Base-by-base conservation (phyloP, 257 asterid species). In the Vinca minor region DNA sequence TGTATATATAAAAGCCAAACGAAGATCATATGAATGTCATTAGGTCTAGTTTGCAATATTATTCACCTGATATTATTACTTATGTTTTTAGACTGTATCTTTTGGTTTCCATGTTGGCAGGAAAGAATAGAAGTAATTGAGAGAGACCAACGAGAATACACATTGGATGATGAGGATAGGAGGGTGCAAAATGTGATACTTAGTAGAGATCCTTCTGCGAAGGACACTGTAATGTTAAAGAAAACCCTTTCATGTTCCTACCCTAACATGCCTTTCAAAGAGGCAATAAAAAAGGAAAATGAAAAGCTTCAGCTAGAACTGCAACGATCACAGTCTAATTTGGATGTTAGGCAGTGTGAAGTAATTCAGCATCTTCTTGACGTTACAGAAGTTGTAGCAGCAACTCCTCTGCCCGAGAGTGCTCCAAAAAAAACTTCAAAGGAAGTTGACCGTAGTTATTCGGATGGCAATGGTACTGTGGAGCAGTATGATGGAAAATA, bases 351-450 rank as follows among this genome's bases (percentile, higher is more conserved):
- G 63, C 95, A 89, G 69, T 89, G 97, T 73, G 94, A 89, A 85
- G 83, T 89, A 58, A 89, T 89, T 70, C 97, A 89, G 76, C 92
- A 85, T 78, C 87, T 89, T 72, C 86, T 89, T 62, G 97, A 87
- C 56, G 94, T 89, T 72, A 79, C 97, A 13, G 94, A 89, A 82
- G 85, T 81, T 62, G 88, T 89, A 59, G 89, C 92, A 59, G 82
- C 84, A 66, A 81, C 68, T 65, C 59, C 94, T 67, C 67, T 60
- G 64, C 79, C 84, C 2, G 87, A 76, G 38, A 73, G 61, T 75
- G 72, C 78, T 29, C 66, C 70, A 3, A 58, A 57, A 59, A 86
- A 69, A 69, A 79, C 81, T 61, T 67, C 84, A 18, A 87, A 78
- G 59, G 65, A 72, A 70, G 79, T 75, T 77, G 90, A 83, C 63